Base-by-base conservation (phyloP, 768 basidiomycete genomes). In the Amanita subjunquillea region DNA sequence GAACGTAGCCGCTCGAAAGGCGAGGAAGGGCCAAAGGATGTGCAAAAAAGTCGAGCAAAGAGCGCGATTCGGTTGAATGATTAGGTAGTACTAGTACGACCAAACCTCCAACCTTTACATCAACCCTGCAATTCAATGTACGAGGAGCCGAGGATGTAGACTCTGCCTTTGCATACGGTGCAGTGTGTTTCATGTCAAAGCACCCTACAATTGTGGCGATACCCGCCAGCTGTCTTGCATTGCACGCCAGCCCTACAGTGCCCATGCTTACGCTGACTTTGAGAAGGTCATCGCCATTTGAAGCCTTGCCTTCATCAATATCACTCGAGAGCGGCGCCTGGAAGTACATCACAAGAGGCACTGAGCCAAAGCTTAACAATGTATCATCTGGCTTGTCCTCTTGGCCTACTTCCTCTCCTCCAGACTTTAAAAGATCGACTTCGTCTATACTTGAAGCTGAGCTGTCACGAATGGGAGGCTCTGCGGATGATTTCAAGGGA, bases 291-390 rank as follows among this genome's bases (percentile, higher is more conserved):
- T 22, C 7, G 9, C n/a, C 12, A 10, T 8, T 9, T 32, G n/a
- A 17, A n/a, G 12, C 6, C 37, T 22, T 17, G 30, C 23, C 44
- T 8, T 5, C n/a, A 36, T 38, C 20, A 27, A 49, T 7, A 49
- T 54, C 47, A 56, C 55, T 39, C 4, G 68, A 60, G 5, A 68
- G 64, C 41, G 79, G 76, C 0, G 79, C 83, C 32, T 65, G 67
- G 17, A 91, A 63, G 41, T 71, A 70, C 43, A 89, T 55, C 3
- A 76, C 62, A 46, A 91, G 71, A 17, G 88, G 80, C 29, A 83
- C 77, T 12, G 73, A 62, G 15, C 83, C 81, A 49, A 89, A 74
- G 5, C 82, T 84, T 12, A 88, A 51, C 7, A 91, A 56, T 6
- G 67, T 65, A 46, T 81, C 75, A 30, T 76, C 52, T 36, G 53